Evolutionary conservation across 1,284 basidiomycete species (phyloP), one percentile per base, ranked within the genome.

Genomic region (Lentinus polychrous): DNA sequence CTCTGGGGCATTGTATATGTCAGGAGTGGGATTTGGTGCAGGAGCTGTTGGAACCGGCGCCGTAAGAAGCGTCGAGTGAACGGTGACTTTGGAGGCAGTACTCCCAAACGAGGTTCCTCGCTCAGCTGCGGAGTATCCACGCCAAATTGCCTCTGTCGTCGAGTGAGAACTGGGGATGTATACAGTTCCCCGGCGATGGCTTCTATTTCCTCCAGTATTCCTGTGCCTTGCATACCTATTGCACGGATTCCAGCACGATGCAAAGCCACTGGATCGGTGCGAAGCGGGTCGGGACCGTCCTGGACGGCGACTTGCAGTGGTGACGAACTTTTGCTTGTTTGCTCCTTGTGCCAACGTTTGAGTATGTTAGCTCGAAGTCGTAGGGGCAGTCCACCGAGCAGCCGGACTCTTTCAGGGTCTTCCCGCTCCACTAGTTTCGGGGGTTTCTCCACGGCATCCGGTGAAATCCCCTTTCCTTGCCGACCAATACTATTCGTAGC

Each of bases 331-430:
- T 79, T 83, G 55, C 70, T 74, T 54, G 68, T 68, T 58, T 87
- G 78, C 3, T 53, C 51, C 10, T 62, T 68, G 63, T 81, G 89
- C 58, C 73, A 86, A 15, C 80, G 74, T 77, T 81, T 76, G n/a
- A 77, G 77, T 45, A 81, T 73, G 61, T 91, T 91, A 36, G 79
- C 73, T 59, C 86, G 76, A 35, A 86, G 76, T 32, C 86, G 77
- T 60, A 78, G 84, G 64, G 81, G 84, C 36, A 88, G 66, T 14
- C 73, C 75, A 1, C 86, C 87, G 31, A 85, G 66, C 1, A 83
- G 57, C 14, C 66, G 62, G 1, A 81, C 79, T 49, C 85, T 80
- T 53, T 78, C 72, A 6, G 78, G 76, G 52, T 83, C 65, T 31
- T 79, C 79, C 22, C 78, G 75, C 4, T 61, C 56, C 1, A 84